Percentiles rank a stretch among this genome's conserved stretches.
phyloP scores from a whole-genome alignment of 169 alveolate species.

The Eimeria maxima region DNA sequence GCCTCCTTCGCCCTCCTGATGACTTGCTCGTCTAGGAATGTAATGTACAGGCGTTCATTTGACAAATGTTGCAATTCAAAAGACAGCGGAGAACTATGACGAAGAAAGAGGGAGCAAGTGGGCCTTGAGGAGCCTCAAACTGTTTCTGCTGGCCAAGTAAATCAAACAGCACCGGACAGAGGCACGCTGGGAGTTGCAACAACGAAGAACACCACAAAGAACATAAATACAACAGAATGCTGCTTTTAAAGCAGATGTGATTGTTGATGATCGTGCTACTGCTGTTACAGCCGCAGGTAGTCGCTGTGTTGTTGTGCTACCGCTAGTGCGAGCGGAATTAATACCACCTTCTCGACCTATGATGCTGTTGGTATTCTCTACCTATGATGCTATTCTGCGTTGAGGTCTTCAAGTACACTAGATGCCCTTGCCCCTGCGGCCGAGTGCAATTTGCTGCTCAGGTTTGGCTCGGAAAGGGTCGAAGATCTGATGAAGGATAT shows the following conservation, averaged over 20 bases:
- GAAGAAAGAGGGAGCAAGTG: slow-evolving; percentile 95
- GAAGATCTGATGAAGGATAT: slow-evolving; percentile 88
- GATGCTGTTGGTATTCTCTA: no score
- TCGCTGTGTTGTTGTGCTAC: no score
- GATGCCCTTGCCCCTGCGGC: no score
- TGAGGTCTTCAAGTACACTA: no score
- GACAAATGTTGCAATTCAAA: slow-evolving; percentile 95
- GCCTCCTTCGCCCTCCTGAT: no score
- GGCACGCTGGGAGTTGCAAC: neutral
- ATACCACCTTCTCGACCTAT: no score
- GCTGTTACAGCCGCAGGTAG: no score
- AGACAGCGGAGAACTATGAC: slow-evolving; percentile 93
- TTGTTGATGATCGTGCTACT: no score
- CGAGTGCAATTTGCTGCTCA: neutral
- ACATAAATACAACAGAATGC: neutral
- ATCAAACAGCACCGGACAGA: neutral
- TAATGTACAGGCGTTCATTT: slow-evolving; percentile 85
- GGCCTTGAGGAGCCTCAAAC: slow-evolving; percentile 89
- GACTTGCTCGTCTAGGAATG: neutral
- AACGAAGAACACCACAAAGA: neutral
- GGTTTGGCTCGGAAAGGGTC: slow-evolving; percentile 91
- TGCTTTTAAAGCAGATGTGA: neutral
- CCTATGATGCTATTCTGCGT: no score
- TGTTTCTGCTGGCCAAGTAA: slow-evolving; percentile 84
- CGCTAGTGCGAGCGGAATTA: no score